Evolutionary conservation across 2,329 filamentous ascomycete genomes (phyloP).

Genomic region (Aspergillus uvarum): DNA sequence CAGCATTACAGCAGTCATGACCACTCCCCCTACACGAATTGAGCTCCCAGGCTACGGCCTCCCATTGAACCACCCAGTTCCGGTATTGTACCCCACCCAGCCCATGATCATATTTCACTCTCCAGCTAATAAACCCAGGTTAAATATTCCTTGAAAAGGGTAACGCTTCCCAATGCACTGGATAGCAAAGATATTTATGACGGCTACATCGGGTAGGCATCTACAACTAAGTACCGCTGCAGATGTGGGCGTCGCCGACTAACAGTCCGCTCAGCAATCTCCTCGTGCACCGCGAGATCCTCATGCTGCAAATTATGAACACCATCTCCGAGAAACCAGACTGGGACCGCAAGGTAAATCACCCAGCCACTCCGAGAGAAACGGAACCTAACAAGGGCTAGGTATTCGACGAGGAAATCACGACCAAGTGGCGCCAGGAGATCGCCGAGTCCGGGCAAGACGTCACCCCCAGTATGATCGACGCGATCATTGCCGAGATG

Average conservation of each 20-base stretch:
- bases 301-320: slow-evolving; percentile 46
- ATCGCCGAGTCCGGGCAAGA: slow-evolving; percentile 17
- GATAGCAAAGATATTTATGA: background rate
- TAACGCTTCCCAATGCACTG: background rate
- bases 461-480: slow-evolving; percentile 37
- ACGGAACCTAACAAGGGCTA: background rate
- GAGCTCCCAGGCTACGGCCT: background rate
- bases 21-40: background rate
- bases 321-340: slow-evolving; percentile 44
- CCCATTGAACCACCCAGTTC: background rate
- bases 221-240: too few species aligned
- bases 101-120: background rate
- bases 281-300: slow-evolving; percentile 30
- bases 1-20: background rate
- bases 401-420: slow-evolving; percentile 38
- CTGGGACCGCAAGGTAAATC: slow-evolving; percentile 43
- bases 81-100: background rate
- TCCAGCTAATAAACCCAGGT: background rate
- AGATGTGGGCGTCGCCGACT: background rate
- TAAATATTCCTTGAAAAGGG: background rate
- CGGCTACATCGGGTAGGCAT: background rate
- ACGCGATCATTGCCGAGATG: slow-evolving; percentile 49
- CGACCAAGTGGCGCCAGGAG: slow-evolving; percentile 37
- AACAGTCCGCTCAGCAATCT: background rate
- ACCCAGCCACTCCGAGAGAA: background rate